Evolutionary conservation across 768 basidiomycete species (phyloP).

Genomic region (Lyophyllum atratum): DNA sequence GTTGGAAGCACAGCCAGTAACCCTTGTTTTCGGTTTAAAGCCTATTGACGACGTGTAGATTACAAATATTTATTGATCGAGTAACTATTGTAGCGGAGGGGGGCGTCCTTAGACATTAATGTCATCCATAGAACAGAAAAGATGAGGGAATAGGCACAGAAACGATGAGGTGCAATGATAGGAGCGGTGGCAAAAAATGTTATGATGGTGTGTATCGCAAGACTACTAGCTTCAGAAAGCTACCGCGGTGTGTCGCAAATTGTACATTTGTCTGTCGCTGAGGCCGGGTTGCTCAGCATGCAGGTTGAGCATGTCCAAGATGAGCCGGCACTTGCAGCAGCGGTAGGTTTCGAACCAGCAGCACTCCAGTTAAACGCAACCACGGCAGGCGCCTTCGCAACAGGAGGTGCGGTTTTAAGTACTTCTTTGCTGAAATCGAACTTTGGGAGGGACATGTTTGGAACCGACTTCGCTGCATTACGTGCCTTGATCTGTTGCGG

Average conservation of each 20-base stretch:
- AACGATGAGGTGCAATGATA: not conserved
- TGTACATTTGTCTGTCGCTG: slow-evolving; percentile 43
- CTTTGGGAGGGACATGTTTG: slow-evolving; percentile 46
- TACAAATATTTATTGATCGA: slow-evolving; percentile 14
- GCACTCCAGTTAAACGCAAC: slow-evolving; percentile 61
- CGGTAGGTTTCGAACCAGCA: slow-evolving; percentile 55
- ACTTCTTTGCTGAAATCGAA: slow-evolving; percentile 32
- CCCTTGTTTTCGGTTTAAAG: slow-evolving; percentile 3
- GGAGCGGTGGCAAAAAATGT: not conserved
- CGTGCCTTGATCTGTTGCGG: slow-evolving; percentile 28
- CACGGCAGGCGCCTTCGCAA: not conserved
- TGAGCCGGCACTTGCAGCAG: slow-evolving; percentile 22
- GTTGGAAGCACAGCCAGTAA: not conserved
- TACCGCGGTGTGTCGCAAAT: slow-evolving; percentile 45
- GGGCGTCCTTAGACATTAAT: not conserved
- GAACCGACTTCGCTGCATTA: slow-evolving; percentile 40
- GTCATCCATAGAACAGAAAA: not conserved
- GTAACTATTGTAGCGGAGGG: not conserved
- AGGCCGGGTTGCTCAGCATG: slow-evolving; percentile 46
- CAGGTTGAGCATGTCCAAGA: slow-evolving; percentile 65
- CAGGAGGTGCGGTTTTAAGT: not conserved
- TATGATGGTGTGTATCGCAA: not conserved
- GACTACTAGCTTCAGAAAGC: not conserved
- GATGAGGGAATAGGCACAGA: not conserved
- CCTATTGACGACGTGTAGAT: slow-evolving; percentile 2